A percentile compares a stretch with the other conserved stretches of the same genome.
These are phyloP conservation scores for Ramichloridium luteum DNA, from an alignment of 2,329 filamentous ascomycete genomes.

Conservation along the genomic window DNA sequence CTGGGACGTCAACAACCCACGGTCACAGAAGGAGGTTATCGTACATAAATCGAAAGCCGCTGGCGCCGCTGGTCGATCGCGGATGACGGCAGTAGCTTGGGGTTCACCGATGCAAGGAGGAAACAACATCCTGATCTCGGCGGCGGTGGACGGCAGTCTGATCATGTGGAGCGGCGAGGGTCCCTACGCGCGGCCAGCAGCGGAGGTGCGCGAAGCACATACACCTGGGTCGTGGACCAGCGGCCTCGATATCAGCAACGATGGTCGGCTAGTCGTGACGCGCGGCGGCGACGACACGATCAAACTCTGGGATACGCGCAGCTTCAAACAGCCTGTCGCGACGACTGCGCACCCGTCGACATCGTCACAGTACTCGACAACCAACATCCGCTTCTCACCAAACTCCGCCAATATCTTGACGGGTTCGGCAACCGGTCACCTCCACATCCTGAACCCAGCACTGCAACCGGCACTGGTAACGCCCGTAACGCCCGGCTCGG, in stretches of 20 bases:
- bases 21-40: conserved; percentile 82
- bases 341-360: conserved; percentile 69
- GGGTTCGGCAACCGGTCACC: conserved; percentile 70
- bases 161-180: conserved; percentile 88
- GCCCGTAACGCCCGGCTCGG: conserved; percentile 71
- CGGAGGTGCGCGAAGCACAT: conserved; percentile 76
- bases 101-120: conserved; percentile 63
- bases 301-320: conserved; percentile 93
- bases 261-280: conserved; percentile 82
- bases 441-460: conserved; percentile 90
- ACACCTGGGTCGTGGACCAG: conserved; percentile 76
- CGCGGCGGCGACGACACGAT: conserved; percentile 84
- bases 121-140: conserved; percentile 64
- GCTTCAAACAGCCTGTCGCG: conserved; percentile 82
- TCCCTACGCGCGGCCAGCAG: conserved; percentile 68
- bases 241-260: conserved; percentile 78
- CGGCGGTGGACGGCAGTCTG: conserved; percentile 78
- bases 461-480: conserved; percentile 74
- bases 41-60: conserved; percentile 90
- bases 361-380: conserved; percentile 69
- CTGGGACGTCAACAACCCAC: conserved; percentile 89
- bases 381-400: conserved; percentile 82
- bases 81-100: conserved; percentile 91
- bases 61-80: conserved; percentile 76
- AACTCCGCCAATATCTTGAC: conserved; percentile 76